A percentile compares a stretch with the other conserved stretches of the same genome.
Evolutionary conservation across 1,284 basidiomycete genomes (phyloP).

Genomic region (Thecaphora thlaspeos): DNA sequence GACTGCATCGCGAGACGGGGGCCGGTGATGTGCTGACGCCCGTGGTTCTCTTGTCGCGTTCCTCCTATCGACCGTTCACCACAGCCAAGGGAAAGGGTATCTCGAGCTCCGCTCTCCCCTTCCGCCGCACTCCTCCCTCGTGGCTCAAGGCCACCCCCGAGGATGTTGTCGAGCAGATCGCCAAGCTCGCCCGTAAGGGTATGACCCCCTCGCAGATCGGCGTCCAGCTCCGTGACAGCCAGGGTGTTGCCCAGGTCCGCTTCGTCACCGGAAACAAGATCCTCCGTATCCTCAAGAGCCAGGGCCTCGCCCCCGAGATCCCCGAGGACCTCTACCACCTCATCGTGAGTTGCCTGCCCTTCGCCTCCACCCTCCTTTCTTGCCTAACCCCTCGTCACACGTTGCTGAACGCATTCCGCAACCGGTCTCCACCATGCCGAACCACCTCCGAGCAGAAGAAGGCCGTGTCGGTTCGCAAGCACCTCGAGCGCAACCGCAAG

Average conservation of each 20-base stretch:
- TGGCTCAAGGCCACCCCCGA: slow-evolving; percentile 97
- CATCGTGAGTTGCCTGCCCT: slow-evolving; percentile 62
- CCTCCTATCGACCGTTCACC: neutral
- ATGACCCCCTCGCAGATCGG: slow-evolving; percentile 97
- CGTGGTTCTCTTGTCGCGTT: neutral
- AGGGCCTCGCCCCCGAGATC: slow-evolving; percentile 93
- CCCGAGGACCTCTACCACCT: slow-evolving; percentile 99
- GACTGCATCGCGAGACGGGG: too few relatives aligned
- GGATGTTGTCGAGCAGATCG: slow-evolving; percentile 92
- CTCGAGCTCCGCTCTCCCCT: slow-evolving; percentile 89
- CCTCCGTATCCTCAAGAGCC: slow-evolving; percentile 92
- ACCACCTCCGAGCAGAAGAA: slow-evolving; percentile 75
- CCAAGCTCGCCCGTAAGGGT: slow-evolving; percentile 96
- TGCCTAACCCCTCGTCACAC: too few relatives aligned
- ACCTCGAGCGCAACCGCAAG: slow-evolving; percentile 96
- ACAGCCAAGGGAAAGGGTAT: slow-evolving; percentile 58
- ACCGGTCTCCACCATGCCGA: too few relatives aligned
- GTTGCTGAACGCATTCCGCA: too few relatives aligned
- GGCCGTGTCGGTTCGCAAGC: slow-evolving; percentile 98
- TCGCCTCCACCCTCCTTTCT: too few relatives aligned
- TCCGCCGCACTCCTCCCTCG: slow-evolving; percentile 87
- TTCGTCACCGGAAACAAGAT: slow-evolving; percentile 99
- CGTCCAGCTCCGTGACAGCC: slow-evolving; percentile 95
- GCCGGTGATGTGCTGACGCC: neutral
- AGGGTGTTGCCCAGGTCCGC: slow-evolving; percentile 92